Base-by-base conservation (phyloP, 169 alveolate species). In the Miamiensis avidus region DNA sequence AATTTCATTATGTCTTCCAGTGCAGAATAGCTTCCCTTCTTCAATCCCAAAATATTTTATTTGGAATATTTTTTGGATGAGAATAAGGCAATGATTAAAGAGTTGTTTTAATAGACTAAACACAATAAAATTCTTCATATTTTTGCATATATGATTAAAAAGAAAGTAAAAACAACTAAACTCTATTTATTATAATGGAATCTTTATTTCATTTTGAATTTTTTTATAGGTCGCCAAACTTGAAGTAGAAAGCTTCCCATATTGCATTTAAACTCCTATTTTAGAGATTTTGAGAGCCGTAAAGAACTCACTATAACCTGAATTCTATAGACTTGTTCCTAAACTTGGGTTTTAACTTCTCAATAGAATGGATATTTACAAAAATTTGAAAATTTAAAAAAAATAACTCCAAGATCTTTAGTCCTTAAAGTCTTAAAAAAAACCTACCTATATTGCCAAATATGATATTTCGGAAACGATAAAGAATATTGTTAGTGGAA, bases 321-420 rank as follows among this genome's bases (percentile, higher is more conserved):
- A 65, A 29, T 65, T 82, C n/a, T 72, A 75, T 65, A 33, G 49
- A 16, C 88, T 91, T 64, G 64, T 74, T 93, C 94, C 96, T 20
- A 76, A 88, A 81, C 79, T 88, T 75, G 84, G 91, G 0, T 87
- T 88, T 33, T 78, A 81, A 64, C 33, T 93, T 28, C 90, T 93
- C 1, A 74, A 89, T 73, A 88, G 96, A 83, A 91, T 87, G 32
- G 96, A 93, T 77, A 86, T 93, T 25, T 82, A 78, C 69, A 65
- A 86, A 49, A 92, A 89, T 33, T 73, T 74, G 29, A 76, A 88
- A 32, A 4, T 76, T 0, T 81, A 78, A 31, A 81, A 83, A 76
- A 79, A 82, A 78, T 73, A 77, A 26, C 30, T 75, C 65, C 31
- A 65, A 6, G n/a, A n/a, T n/a, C n/a, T n/a, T n/a, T n/a, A n/a